Conservation (phyloP, 2,329 filamentous ascomycete genomes). For the Juglanconis juglandina region DNA sequence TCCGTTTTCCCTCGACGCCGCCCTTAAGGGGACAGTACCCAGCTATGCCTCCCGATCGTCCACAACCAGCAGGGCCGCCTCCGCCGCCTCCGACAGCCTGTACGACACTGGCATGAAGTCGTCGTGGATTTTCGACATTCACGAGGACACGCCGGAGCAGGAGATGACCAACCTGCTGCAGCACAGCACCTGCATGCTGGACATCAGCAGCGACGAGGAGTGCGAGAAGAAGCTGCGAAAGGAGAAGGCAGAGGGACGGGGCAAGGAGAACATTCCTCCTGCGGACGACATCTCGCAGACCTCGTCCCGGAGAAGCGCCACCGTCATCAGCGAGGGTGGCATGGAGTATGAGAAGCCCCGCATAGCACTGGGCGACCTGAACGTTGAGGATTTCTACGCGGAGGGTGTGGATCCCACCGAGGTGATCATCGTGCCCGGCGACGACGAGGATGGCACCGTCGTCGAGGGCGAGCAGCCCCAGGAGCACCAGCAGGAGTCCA, state of each 20-base stretch:
- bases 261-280: constrained; percentile 94
- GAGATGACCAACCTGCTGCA: constrained; percentile 91
- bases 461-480: constrained; percentile 13
- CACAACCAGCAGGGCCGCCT: constrained; percentile 24
- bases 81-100: constrained; percentile 25
- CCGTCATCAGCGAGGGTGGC: constrained; percentile 28
- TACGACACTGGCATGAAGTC: constrained; percentile 49
- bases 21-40: constrained; percentile 71
- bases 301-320: constrained; percentile 30
- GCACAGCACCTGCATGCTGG: constrained; percentile 80
- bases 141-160: constrained; percentile 87
- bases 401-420: constrained; percentile 62
- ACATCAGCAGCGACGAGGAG: constrained; percentile 88
- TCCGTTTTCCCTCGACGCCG: constrained; percentile 82
- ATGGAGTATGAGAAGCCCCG: constrained; percentile 64
- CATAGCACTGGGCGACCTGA: constrained; percentile 63
- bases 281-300: constrained; percentile 61
- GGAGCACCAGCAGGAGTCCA: not conserved
- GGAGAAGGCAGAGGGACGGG: constrained; percentile 58
- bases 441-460: constrained; percentile 46
- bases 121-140: constrained; percentile 88
- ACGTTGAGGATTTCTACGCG: constrained; percentile 64
- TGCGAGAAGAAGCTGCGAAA: constrained; percentile 50
- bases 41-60: constrained; percentile 50
- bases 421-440: constrained; percentile 59